phyloP scores from a whole-genome alignment of 2,329 filamentous ascomycete genomes.

The Metarhizium robertsii region DNA sequence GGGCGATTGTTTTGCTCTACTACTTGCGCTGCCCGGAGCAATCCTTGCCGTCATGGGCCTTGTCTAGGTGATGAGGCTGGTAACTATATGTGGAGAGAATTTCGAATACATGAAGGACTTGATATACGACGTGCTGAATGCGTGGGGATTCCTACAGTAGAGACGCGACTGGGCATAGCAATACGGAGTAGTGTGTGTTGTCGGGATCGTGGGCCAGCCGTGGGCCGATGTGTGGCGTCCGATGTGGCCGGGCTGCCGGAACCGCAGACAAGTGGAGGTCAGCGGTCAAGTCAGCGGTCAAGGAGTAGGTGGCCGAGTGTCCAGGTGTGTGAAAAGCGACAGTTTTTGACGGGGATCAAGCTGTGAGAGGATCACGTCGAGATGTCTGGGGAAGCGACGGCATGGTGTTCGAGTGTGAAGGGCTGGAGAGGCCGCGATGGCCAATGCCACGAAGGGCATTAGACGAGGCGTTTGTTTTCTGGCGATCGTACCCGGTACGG shows the following conservation, averaged over 20 bases:
- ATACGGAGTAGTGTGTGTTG: too few species aligned
- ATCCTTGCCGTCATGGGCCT: constrained; percentile 14
- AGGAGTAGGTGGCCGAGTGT: too few species aligned
- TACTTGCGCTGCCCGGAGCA: constrained; percentile 18
- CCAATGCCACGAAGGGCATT: too few species aligned
- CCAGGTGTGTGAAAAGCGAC: too few species aligned
- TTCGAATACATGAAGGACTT: constrained; percentile 5
- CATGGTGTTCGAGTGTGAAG: too few species aligned
- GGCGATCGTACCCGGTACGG: neutral
- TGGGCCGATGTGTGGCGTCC: neutral
- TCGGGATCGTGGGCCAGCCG: neutral
- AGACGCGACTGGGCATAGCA: neutral
- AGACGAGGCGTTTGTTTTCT: too few species aligned
- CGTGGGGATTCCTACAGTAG: neutral
- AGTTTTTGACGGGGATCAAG: too few species aligned
- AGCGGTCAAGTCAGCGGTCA: neutral
- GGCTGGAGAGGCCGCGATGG: too few species aligned
- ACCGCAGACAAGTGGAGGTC: neutral
- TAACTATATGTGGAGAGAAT: constrained; percentile 10
- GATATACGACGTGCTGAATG: neutral
- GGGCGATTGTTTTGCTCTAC: constrained; percentile 15
- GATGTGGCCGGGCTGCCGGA: neutral
- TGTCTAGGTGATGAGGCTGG: constrained; percentile 18
- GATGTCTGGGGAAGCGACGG: too few species aligned
- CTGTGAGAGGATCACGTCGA: too few species aligned